Conservation (phyloP, 2,329 filamentous ascomycete genomes). For the Colletotrichum brevisporum region DNA sequence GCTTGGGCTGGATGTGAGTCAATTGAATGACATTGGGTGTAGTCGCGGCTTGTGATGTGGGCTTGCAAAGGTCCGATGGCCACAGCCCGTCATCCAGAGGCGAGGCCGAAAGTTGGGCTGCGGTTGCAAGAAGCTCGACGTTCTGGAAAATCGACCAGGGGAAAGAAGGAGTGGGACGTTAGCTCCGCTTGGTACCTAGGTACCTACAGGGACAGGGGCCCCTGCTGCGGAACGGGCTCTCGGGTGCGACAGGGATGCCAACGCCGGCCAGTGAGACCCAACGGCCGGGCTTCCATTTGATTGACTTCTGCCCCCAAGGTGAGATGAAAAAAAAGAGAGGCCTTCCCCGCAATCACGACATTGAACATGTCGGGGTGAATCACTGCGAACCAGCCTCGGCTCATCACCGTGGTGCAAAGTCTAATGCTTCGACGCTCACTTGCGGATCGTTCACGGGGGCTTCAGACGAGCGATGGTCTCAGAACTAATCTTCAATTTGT, state of each 20-base stretch:
- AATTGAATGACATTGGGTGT: not conserved
- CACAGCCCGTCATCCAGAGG: not conserved
- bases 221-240: not conserved
- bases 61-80: constrained; percentile 6
- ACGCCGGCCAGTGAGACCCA: constrained; percentile 8
- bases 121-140: constrained; percentile 33
- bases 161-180: constrained; percentile 1
- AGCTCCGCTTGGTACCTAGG: constrained; percentile 13
- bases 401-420: too few species aligned
- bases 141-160: constrained; percentile 25
- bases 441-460: too few species aligned
- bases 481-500: constrained; percentile 8
- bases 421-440: too few species aligned
- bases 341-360: not conserved
- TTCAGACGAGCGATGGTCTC: too few species aligned
- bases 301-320: not conserved
- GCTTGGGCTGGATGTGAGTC: too few species aligned
- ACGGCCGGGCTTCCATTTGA: not conserved
- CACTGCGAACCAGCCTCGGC: not conserved
- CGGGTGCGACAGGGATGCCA: constrained; percentile 5
- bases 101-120: constrained; percentile 15
- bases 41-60: not conserved
- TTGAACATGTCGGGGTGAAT: not conserved
- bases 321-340: not conserved
- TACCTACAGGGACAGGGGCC: constrained; percentile 20